Evolutionary conservation across 257 asterid genomes (phyloP), one percentile per base, ranked within the genome.

Genomic region (Penstemon davidsonii): DNA sequence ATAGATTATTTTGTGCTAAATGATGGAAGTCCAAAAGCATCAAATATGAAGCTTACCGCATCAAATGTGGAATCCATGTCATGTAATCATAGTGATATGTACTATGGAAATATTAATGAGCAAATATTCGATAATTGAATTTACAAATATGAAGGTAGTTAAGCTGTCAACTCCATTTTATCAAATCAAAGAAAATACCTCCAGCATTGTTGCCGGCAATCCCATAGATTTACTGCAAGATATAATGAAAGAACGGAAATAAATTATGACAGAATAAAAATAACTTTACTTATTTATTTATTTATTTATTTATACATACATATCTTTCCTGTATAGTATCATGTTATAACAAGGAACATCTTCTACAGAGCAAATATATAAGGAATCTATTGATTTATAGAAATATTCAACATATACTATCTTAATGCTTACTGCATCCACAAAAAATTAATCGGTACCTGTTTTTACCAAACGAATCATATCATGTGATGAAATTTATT

Each of bases 141-240:
- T 61, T 41, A 63, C 18, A 25, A 12, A 42, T 55, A 44, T 4
- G 18, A 44, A 3, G 44, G 44, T 43, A n/a, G 39, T 36, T 43
- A 65, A 44, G 58, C 33, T 5, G 37, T 7, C 47, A 60, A 59
- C 19, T 46, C 58, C 58, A 66, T 55, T 41, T 53, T 33, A 65
- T 60, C 63, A 62, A 62, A 57, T 63, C 42, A 62, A 47, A 66
- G 61, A 47, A 67, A 57, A 42, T 80, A 82, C 87, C 90, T 82
- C 69, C 73, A 47, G 70, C 62, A 41, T 37, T 8, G 43, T 45
- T 43, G 78, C 47, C 62, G 66, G 36, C 72, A 66, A 13, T 76
- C 70, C 83, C 73, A 77, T 55, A 67, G 73, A 38, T 60, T 74
- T 78, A 62, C 88, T 84, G 84, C 82, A 69, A 74, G 50, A 74